A percentile compares a stretch with the other conserved stretches of the same genome.
Evolutionary conservation across 768 basidiomycete species (phyloP).

Genomic region (Suillus subluteus): DNA sequence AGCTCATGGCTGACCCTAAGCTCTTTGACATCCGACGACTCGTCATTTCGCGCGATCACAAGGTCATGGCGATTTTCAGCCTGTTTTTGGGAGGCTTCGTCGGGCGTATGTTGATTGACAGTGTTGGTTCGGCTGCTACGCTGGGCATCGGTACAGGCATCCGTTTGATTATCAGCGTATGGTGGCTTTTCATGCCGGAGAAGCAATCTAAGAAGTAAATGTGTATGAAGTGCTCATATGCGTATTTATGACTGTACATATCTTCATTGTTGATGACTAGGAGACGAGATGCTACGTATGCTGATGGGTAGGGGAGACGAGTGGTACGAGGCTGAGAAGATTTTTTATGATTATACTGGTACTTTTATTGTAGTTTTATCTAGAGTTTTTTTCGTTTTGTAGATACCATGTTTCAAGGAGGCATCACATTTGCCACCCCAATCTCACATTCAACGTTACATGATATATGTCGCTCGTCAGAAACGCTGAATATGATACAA

Average conservation of each 20-base stretch:
- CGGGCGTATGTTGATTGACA: constrained; percentile 59
- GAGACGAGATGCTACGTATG: neutral
- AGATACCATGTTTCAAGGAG: neutral
- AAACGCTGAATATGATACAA: neutral
- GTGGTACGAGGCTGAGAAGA: neutral
- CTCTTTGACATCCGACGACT: constrained; percentile 61
- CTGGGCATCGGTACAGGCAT: constrained; percentile 71
- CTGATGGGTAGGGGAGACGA: neutral
- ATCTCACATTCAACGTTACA: too few species aligned
- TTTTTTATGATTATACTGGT: neutral
- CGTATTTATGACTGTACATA: neutral
- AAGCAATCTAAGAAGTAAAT: constrained; percentile 19
- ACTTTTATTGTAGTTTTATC: neutral
- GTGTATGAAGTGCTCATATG: neutral
- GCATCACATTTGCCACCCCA: neutral
- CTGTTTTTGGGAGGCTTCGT: constrained; percentile 80
- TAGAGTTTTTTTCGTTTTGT: constrained; percentile 1
- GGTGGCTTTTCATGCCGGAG: constrained; percentile 66
- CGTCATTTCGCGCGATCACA: constrained; percentile 70
- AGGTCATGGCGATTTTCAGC: constrained; percentile 62
- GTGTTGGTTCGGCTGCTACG: constrained; percentile 62
- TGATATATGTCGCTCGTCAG: neutral
- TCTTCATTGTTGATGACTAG: neutral
- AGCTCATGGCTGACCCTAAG: constrained; percentile 79
- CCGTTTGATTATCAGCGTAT: constrained; percentile 59